Evolutionary conservation across 768 basidiomycete genomes (phyloP), one percentile per base, ranked within the genome.

Genomic region (Tylopilus sp.): DNA sequence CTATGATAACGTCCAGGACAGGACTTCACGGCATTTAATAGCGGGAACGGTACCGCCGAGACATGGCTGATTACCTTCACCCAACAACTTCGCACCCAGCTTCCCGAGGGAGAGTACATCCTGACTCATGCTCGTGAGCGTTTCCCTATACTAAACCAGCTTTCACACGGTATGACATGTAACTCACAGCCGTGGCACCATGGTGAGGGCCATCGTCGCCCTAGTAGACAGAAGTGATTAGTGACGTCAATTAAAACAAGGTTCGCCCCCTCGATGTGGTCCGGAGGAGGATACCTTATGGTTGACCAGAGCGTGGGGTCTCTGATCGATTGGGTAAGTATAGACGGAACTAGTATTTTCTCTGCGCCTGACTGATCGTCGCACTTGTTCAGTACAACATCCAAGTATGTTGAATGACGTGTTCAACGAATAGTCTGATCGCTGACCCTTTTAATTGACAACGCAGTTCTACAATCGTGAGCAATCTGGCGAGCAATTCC

Each of bases 251-350:
- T 23, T 5, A 47, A 11, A 36, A 21, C 17, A 51, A 64, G 62
- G 59, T 63, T 63, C 49, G 55, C 59, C 17, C 59, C 62, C 10
- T 18, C 0, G 6, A 46, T 46, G 50, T 64, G 62, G 62, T 40
- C 30, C 3, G 58, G 62, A 36, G 63, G 63, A 48, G 76, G 71
- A 36, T 78, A 78, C 57, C 61, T 76, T 17, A 63, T 64, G 20
- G 61, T 78, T n/a, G 52, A 63, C 35, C 0, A 40, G 40, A 60
- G 60, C 13, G 77, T 77, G 4, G 76, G 76, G n/a, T 69, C 61
- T 41, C 45, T 75, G 42, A 78, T 78, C 48, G 76, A 78, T 49
- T 77, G 75, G 75, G 31, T 28, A 10, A 53, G 62, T 53, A n/a
- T n/a, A 35, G 28, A 17, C 5, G 4, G 8, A 6, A 17, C 13